Evolutionary conservation across 2,329 filamentous ascomycete species (phyloP), one percentile per base, ranked within the genome.

Genomic region (Colletotrichum ledebouriae): DNA sequence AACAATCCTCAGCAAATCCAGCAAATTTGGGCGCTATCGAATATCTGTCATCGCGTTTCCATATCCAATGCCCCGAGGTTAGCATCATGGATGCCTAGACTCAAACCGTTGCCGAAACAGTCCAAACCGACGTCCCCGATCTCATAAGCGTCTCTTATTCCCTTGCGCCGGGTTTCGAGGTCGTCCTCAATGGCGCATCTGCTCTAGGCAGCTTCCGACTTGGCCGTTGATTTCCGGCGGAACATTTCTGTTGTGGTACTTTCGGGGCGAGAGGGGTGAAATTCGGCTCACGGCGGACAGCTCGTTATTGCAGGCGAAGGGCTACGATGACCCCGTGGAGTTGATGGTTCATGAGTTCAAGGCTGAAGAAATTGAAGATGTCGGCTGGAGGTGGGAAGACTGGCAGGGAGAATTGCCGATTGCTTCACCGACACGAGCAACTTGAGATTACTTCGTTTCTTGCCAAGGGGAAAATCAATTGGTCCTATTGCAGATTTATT

Each of bases 181-280:
- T 39, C 34, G 76, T 72, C 0, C 70, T 73, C 4, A 70, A 76
- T 0, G 78, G 78, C 7, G 83, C 85, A 0, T 79, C 80, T 0
- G 72, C 86, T 0, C 78, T 80, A 0, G 71, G 83, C 15, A 80
- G 81, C 3, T 80, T 84, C 65, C 81, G 83, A 3, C 80, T 81
- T n/a, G 85, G 86, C 0, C 78, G 80, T 7, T 79, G 82, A 0
- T 87, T 87, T 72, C 81, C 81, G 0, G 82, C 78, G 1, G 80
- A 83, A 0, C 78, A 83, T 0, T 76, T 1, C 72, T 86, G 0
- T 74, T 81, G 2, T 89, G 86, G 83, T 80, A 77, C 6, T 82
- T 89, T 37, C 77, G 82, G 55, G 86, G 86, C n/a, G 82, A 85
- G 61, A 83, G 80, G 70, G 85, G 84, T 0, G 85, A 87, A 74